Evolutionary conservation across 257 asterid genomes (phyloP).

Genomic region (Phtheirospermum japonicum): DNA sequence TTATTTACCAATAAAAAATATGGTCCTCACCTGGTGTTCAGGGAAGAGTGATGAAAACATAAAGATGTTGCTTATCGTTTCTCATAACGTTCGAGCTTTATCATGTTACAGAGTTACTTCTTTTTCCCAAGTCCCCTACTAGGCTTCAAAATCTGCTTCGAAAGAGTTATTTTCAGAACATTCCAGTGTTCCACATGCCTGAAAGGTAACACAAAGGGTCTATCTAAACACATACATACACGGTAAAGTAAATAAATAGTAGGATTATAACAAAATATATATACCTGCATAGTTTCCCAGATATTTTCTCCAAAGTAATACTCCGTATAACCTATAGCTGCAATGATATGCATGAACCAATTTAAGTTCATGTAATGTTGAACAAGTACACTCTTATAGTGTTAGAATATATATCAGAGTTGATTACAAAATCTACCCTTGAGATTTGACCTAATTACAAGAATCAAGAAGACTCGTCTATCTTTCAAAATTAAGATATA

Average conservation of each 20-base stretch:
- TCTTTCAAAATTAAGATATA: no score
- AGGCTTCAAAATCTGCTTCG: constrained; percentile 77
- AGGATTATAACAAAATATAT: neutral
- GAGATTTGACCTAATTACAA: no score
- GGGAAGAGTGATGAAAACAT: no score
- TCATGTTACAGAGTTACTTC: neutral
- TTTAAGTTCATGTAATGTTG: neutral
- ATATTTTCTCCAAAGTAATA: constrained; percentile 66
- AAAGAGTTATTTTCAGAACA: constrained; percentile 90
- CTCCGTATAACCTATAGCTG: constrained; percentile 97
- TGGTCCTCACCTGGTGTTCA: no score
- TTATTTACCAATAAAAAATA: no score
- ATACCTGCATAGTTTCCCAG: constrained; percentile 86
- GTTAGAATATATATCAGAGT: no score
- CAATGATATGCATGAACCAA: constrained; percentile 22
- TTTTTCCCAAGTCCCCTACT: constrained; percentile 35
- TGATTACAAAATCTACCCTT: no score
- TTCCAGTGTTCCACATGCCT: constrained; percentile 97
- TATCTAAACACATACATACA: neutral
- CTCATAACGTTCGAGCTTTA: no score
- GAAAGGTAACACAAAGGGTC: constrained; percentile 19
- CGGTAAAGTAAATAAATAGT: neutral
- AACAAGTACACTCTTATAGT: neutral
- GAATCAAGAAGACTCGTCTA: no score
- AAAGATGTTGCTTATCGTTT: no score